Evolutionary conservation across 164 flowering plant species (phyloP).

Genomic region (Tetrastigma voinierianum): DNA sequence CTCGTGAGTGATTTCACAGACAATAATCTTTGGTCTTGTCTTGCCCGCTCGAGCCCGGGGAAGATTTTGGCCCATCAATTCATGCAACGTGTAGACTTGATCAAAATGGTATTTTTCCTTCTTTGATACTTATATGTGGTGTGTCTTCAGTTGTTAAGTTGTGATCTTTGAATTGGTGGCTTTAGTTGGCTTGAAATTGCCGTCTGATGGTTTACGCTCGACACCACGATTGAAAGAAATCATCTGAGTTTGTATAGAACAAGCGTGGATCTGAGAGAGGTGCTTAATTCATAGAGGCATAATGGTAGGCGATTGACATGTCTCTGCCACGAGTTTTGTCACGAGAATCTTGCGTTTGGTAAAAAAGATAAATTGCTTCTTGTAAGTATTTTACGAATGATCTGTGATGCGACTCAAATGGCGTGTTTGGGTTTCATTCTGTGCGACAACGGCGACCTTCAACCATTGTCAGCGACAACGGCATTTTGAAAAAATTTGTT

Average conservation of each 20-base stretch:
- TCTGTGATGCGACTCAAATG: too few relatives aligned
- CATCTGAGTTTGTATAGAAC: slow-evolving; percentile 61
- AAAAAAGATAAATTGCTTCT: too few relatives aligned
- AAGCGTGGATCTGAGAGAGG: slow-evolving; percentile 42
- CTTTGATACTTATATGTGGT: neutral
- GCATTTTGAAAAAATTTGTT: too few relatives aligned
- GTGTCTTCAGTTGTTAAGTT: neutral
- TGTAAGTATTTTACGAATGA: too few relatives aligned
- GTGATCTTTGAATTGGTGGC: slow-evolving; percentile 48
- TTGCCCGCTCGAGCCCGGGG: slow-evolving; percentile 54
- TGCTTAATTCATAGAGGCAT: slow-evolving; percentile 47
- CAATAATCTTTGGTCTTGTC: slow-evolving; percentile 68
- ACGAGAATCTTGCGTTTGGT: too few relatives aligned
- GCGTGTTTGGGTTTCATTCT: too few relatives aligned
- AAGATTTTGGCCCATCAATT: slow-evolving; percentile 59
- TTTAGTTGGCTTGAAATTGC: slow-evolving; percentile 70
- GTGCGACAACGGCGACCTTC: too few relatives aligned
- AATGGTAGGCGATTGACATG: slow-evolving; percentile 46
- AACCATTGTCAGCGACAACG: too few relatives aligned
- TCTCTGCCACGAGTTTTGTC: too few relatives aligned
- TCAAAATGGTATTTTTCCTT: neutral
- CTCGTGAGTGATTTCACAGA: slow-evolving; percentile 36
- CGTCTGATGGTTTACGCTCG: slow-evolving; percentile 61
- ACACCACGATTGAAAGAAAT: slow-evolving; percentile 58
- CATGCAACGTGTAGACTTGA: slow-evolving; percentile 60